phyloP scores from a whole-genome alignment of 2,329 filamentous ascomycete genomes.

The Knufia petricola region DNA sequence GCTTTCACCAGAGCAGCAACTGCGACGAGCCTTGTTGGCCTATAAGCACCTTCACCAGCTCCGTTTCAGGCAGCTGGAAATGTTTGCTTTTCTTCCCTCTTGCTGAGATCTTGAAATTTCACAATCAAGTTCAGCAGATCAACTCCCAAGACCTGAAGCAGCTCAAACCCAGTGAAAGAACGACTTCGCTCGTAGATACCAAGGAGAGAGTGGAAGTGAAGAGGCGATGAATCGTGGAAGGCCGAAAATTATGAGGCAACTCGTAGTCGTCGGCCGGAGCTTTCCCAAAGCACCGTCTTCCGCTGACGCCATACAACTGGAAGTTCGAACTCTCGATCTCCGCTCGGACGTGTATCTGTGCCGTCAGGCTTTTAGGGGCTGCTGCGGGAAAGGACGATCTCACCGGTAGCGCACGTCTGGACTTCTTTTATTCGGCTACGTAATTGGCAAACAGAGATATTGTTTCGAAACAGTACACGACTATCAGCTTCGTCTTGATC shows the following conservation, averaged over 20 bases:
- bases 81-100: background rate
- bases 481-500: too few relatives aligned
- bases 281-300: background rate
- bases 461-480: too few relatives aligned
- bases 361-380: background rate
- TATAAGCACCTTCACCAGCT: background rate
- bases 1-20: constrained; percentile 6
- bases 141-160: background rate
- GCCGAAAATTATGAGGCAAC: background rate
- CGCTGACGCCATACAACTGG: background rate
- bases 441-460: too few relatives aligned
- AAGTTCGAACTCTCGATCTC: background rate
- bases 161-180: background rate
- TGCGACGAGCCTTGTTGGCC: background rate
- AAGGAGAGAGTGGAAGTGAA: background rate
- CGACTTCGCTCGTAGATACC: background rate
- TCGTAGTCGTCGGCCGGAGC: background rate
- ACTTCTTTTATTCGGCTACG: background rate
- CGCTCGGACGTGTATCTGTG: background rate
- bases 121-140: constrained; percentile 4
- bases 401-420: background rate
- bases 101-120: constrained; percentile 6
- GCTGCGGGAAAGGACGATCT: background rate
- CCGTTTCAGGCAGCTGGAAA: background rate
- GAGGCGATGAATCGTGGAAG: background rate